Evolutionary conservation across 2,329 filamentous ascomycete genomes (phyloP), one percentile per base, ranked within the genome.

Genomic region (Cordyceps tenuipes): DNA sequence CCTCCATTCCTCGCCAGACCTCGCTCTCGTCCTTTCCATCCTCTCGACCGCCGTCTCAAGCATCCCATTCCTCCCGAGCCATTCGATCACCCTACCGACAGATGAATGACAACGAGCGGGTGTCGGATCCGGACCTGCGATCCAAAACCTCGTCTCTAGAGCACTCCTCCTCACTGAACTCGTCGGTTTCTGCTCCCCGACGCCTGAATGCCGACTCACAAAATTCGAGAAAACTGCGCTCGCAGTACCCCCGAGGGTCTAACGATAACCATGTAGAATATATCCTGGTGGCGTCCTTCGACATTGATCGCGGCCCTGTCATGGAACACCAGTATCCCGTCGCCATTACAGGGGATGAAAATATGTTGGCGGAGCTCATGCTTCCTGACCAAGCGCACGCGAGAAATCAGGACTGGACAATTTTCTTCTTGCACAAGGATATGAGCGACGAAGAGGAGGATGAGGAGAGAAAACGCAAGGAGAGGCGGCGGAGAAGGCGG

Each of bases 311-410:
- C 57, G 94, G 94, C 3, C 93, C 93, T 51, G 86, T 97, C 67
- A 97, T 99, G 94, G 94, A 99, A 71, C 92, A 99, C 71, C 94
- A 99, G 71, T 99, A 93, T 70, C 94, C 94, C 0, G 87, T 90
- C 47, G 87, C 93, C 55, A 97, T 99, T 63, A 97, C 91, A 55
- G 93, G 94, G 36, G 93, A 99, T 71, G 94, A 99, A 76, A 89
- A 96, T 69, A 97, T 97, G 92, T 76, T 99, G 69, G 94, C 94
- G 7, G 94, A 99, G 77, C 83, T 99, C 69, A 99, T 99, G 94
- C 78, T 99, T 71, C 94, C 94, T 0, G 94, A 99, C 73, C 93
- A 97, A 74, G 91, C 93, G 23, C 94, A 99, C 75, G 86, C 94
- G 63, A 85, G 94, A 44, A 93, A 89, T 69, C 92, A 97, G 75